phyloP scores from a whole-genome alignment of 2,329 filamentous ascomycete species.

The Cladosporium sp. region DNA sequence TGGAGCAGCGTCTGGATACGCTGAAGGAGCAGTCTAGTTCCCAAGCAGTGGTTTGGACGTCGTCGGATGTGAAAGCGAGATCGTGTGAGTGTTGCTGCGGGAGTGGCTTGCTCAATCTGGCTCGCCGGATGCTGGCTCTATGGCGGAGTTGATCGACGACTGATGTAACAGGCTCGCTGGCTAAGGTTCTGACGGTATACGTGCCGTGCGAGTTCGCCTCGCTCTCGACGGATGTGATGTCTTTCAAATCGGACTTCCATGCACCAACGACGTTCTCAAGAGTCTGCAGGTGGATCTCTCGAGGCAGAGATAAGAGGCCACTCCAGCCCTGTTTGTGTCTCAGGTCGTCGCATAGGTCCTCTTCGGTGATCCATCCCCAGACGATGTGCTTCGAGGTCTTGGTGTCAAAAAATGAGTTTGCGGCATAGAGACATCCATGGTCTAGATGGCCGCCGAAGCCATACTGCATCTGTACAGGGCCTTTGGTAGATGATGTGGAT shows the following conservation, averaged over 20 bases:
- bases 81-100: conserved; percentile 1
- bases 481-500: background rate
- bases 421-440: conserved; percentile 47
- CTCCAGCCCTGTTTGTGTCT: conserved; percentile 48
- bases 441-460: conserved; percentile 46
- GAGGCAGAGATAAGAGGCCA: conserved; percentile 45
- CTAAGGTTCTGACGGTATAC: conserved; percentile 42
- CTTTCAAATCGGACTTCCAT: conserved; percentile 32
- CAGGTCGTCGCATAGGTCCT: conserved; percentile 43
- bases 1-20: conserved; percentile 18
- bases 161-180: conserved; percentile 22
- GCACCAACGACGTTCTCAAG: conserved; percentile 36
- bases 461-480: conserved; percentile 29
- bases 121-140: conserved; percentile 10
- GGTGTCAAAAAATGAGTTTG: conserved; percentile 47
- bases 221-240: conserved; percentile 41
- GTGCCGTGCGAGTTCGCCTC: conserved; percentile 24
- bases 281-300: conserved; percentile 41
- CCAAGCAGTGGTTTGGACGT: conserved; percentile 18
- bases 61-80: conserved; percentile 10
- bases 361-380: conserved; percentile 51
- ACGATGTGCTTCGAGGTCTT: conserved; percentile 38
- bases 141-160: conserved; percentile 26
- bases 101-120: conserved; percentile 3
- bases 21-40: conserved; percentile 22